These are phyloP conservation scores for Mycena indigotica DNA, from an alignment of 768 basidiomycete genomes.

Conservation along the genomic window DNA sequence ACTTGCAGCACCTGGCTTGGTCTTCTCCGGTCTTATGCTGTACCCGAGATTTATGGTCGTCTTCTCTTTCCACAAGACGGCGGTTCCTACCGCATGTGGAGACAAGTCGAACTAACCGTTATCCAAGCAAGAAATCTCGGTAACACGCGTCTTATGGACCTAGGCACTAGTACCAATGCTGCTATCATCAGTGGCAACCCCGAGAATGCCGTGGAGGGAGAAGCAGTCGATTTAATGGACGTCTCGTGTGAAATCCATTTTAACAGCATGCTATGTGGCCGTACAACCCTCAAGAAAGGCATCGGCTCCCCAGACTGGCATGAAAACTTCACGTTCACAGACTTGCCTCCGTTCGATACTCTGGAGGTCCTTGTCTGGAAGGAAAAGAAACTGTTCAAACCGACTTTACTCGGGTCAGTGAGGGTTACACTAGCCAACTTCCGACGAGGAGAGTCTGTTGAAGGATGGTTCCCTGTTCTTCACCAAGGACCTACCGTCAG, in stretches of 20 bases:
- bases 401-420: slow-evolving; percentile 58
- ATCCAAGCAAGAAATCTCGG: slow-evolving; percentile 78
- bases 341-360: slow-evolving; percentile 77
- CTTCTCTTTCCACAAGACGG: slow-evolving; percentile 58
- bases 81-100: slow-evolving; percentile 86
- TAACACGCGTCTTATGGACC: slow-evolving; percentile 42
- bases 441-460: slow-evolving; percentile 69
- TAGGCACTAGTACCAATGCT: slow-evolving; percentile 18
- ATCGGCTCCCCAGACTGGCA: slow-evolving; percentile 78
- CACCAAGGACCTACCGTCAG: slow-evolving; percentile 48
- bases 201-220: slow-evolving; percentile 38
- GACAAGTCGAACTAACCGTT: slow-evolving; percentile 74
- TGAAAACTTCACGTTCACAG: slow-evolving; percentile 72
- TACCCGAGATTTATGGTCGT: slow-evolving; percentile 76
- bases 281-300: slow-evolving; percentile 73
- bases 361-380: slow-evolving; percentile 70
- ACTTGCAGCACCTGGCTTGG: slow-evolving; percentile 74
- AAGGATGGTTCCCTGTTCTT: slow-evolving; percentile 85
- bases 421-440: slow-evolving; percentile 71
- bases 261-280: slow-evolving; percentile 66
- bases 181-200: slow-evolving; percentile 33
- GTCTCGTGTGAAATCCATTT: slow-evolving; percentile 79
- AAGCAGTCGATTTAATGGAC: slow-evolving; percentile 60
- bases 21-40: slow-evolving; percentile 78
- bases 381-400: slow-evolving; percentile 65